Conservation (phyloP, 1,284 basidiomycete species). For the Trichosporon sp. region DNA sequence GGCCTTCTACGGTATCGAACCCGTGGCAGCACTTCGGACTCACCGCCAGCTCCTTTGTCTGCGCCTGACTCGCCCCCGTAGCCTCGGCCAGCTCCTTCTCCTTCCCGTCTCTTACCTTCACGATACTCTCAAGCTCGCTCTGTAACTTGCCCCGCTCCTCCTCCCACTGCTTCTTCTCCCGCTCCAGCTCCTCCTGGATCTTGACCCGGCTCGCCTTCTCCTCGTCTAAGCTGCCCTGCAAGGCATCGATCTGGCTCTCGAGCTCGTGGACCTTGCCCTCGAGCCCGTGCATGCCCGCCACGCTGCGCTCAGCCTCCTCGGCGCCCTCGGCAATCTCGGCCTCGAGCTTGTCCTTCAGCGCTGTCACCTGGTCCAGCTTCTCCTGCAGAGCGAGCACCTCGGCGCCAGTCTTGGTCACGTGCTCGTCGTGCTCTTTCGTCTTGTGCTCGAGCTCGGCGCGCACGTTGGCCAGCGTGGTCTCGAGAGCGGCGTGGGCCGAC, state of each 20-base stretch:
- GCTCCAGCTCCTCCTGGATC: neutral
- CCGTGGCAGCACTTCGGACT: no score
- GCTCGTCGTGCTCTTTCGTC: constrained; percentile 13
- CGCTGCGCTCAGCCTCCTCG: constrained; percentile 27
- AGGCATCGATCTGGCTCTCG: constrained; percentile 22
- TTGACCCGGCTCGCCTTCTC: constrained; percentile 12
- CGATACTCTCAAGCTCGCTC: constrained; percentile 7
- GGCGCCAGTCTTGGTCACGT: constrained; percentile 5
- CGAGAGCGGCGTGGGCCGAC: constrained; percentile 5
- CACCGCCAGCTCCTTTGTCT: constrained; percentile 20
- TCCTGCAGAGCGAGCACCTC: constrained; percentile 18
- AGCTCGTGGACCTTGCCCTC: constrained; percentile 23
- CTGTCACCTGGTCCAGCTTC: constrained; percentile 21
- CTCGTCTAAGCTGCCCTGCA: constrained; percentile 16
- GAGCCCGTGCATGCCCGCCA: constrained; percentile 11
- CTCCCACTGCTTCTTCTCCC: neutral
- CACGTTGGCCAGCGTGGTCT: constrained; percentile 8
- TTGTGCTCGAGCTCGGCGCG: constrained; percentile 16
- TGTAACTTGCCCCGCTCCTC: constrained; percentile 15
- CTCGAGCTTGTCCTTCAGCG: constrained; percentile 19
- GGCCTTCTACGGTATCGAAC: no score
- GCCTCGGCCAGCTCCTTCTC: constrained; percentile 13
- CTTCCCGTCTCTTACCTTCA: constrained; percentile 5
- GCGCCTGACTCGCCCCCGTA: constrained; percentile 7
- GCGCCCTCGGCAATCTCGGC: constrained; percentile 22